A percentile compares a stretch with the other conserved stretches of the same genome.
Conservation (phyloP, 78 protist genomes). For the Chrysochromulina parva region DNA sequence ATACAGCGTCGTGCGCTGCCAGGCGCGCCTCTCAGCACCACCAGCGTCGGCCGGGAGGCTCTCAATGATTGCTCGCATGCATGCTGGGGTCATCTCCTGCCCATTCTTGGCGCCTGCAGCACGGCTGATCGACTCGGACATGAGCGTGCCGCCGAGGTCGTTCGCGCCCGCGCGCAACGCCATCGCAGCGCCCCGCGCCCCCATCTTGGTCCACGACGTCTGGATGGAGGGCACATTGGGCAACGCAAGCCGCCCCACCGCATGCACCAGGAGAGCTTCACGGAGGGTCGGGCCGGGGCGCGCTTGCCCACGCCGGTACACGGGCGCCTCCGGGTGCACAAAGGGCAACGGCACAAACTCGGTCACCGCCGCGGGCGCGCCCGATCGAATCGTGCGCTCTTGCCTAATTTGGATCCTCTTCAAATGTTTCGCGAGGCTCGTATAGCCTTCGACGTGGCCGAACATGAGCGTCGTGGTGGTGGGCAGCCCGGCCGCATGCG, state of each 20-base stretch:
- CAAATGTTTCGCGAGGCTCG: background rate
- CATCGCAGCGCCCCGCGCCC: background rate
- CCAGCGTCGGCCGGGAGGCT: background rate
- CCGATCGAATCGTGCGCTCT: background rate
- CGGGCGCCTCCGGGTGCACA: slow-evolving; percentile 3
- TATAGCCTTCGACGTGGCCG: background rate
- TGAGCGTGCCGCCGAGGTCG: slow-evolving; percentile 34
- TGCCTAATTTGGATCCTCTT: background rate
- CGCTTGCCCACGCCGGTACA: background rate
- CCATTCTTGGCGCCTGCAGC: background rate
- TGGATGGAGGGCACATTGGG: background rate
- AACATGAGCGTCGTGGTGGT: slow-evolving; percentile 7
- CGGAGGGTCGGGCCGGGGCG: slow-evolving; percentile 19
- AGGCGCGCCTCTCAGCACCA: background rate
- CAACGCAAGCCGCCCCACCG: slow-evolving; percentile 23
- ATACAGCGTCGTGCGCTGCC: slow-evolving; percentile 3
- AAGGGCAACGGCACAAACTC: slow-evolving; percentile 36
- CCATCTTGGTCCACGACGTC: slow-evolving; percentile 15
- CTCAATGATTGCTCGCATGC: background rate
- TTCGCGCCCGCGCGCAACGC: slow-evolving; percentile 11
- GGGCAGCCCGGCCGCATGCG: background rate
- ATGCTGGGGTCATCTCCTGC: background rate
- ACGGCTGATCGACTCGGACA: background rate
- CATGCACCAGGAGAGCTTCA: slow-evolving; percentile 8
- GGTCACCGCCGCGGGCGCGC: background rate